A percentile compares a stretch with the other conserved stretches of the same genome.
phyloP scores from a whole-genome alignment of 2,329 filamentous ascomycete genomes.

The Trichoderma atroviride region DNA sequence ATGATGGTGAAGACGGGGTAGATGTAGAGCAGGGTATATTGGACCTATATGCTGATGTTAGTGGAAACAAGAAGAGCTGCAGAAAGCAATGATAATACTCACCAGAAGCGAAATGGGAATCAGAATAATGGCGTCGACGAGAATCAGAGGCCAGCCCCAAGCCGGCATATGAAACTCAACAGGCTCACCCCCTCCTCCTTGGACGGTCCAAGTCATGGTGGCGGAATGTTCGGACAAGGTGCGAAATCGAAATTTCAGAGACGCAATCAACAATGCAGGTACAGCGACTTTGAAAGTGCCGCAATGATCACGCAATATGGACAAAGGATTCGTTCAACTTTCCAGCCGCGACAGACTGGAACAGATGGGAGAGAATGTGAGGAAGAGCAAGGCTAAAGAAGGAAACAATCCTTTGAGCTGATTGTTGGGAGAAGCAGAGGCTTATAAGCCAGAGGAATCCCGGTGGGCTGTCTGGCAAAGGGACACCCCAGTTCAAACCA shows the following conservation, averaged over 20 bases:
- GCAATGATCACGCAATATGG: background rate
- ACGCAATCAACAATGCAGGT: background rate
- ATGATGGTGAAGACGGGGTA: slow-evolving; percentile 60
- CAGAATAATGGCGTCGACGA: slow-evolving; percentile 49
- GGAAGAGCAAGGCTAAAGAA: slow-evolving; percentile 16
- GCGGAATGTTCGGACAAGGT: slow-evolving; percentile 6
- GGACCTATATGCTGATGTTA: slow-evolving; percentile 40
- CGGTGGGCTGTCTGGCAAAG: slow-evolving; percentile 14
- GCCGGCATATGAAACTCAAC: slow-evolving; percentile 39
- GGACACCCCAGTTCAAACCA: slow-evolving; percentile 21
- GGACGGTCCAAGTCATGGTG: slow-evolving; percentile 30
- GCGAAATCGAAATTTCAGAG: background rate
- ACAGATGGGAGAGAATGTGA: background rate
- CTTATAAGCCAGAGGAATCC: slow-evolving; percentile 7
- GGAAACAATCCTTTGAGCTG: background rate
- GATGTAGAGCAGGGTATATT: slow-evolving; percentile 55
- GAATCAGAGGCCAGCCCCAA: slow-evolving; percentile 46
- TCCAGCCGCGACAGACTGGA: background rate
- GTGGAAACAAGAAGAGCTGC: background rate
- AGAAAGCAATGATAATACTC: slow-evolving; percentile 30
- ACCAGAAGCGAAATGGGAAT: slow-evolving; percentile 50
- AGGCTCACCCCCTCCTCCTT: slow-evolving; percentile 44
- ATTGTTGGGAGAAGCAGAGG: slow-evolving; percentile 5
- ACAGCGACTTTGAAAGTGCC: background rate
- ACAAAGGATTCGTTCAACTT: background rate